Evolutionary conservation across 139 green algal species (phyloP).

Genomic region (Ettlia oleoabundans): DNA sequence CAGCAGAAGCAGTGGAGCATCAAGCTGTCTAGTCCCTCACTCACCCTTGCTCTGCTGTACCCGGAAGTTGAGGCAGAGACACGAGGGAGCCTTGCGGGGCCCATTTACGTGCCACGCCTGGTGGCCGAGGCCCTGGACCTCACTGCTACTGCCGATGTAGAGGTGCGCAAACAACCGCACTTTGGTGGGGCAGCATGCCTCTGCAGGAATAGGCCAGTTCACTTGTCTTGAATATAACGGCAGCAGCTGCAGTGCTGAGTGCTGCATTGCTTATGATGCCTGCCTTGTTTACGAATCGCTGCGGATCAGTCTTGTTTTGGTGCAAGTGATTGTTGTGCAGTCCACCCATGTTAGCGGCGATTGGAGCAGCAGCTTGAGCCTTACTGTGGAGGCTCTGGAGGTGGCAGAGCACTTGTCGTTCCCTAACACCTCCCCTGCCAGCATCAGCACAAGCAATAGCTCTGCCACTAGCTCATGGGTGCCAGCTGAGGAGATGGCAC

Average conservation of each 20-base stretch:
- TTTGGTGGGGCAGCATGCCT: too few species aligned
- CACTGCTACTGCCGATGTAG: background rate
- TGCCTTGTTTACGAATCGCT: too few species aligned
- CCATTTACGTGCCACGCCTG: constrained; percentile 8
- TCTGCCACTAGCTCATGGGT: background rate
- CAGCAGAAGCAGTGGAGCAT: constrained; percentile 8
- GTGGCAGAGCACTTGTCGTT: constrained; percentile 35
- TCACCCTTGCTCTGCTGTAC: constrained; percentile 34
- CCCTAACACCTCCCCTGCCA: constrained; percentile 2
- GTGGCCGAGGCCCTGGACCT: constrained; percentile 3
- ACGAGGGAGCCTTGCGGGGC: too few species aligned
- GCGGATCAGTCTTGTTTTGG: too few species aligned
- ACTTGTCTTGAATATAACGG: too few species aligned
- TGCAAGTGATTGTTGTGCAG: too few species aligned
- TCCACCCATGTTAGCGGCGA: too few species aligned
- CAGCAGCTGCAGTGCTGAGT: too few species aligned
- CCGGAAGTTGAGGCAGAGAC: too few species aligned
- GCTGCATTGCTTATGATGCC: too few species aligned
- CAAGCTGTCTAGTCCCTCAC: background rate
- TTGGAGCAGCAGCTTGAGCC: constrained; percentile 7
- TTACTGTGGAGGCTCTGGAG: constrained; percentile 6
- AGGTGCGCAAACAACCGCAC: too few species aligned
- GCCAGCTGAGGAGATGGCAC: constrained; percentile 37
- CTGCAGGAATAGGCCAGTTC: too few species aligned
- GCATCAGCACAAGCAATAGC: constrained; percentile 12